Base-by-base conservation (phyloP, 1,284 basidiomycete genomes). In the Sphaerobolus stellatus region DNA sequence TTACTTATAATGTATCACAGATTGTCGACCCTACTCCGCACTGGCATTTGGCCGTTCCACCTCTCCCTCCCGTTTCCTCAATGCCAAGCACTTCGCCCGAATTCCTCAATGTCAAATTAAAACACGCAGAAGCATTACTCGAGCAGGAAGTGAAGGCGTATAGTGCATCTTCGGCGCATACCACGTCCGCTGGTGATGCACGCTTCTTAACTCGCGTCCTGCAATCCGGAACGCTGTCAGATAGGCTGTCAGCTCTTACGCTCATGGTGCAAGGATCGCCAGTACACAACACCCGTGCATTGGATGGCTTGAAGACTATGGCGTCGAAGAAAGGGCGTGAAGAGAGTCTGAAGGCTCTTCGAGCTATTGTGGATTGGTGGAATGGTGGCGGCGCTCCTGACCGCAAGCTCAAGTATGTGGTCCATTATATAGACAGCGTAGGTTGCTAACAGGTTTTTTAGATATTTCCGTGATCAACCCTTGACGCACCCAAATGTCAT, bases 311-410 rank as follows among this genome's bases (percentile, higher is more conserved):
- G 58, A 84, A 83, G 61, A 71, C 68, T 1, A 90, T 97, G 89
- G 85, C 89, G 0, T 87, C 90, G 65, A 94, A 93, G 68, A 94
- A 92, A 52, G 91, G 90, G 1, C 79, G 96, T 29, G 94, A 96
- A 52, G 94, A 98, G 73, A 86, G 91, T 59, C 71, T 97, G 54
- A 93, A 95, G 59, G 94, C 95, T 0, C 73, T 96, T 48, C 78
- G 95, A 38, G 95, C 94, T 51, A 79, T 99, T 50, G 88, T 92
- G 28, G 96, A 99, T 80, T 98, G 96, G 96, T 96, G 95, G 89
- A 84, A 90, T 29, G 93, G 92, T 18, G 93, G 94, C 24, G 92
- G 93, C 24, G 88, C 85, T 13, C 87, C 83, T 22, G 81, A 79
- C 64, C 76, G 85, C 56, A 98, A 98, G 67, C 79, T 99, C 33